A percentile compares a stretch with the other conserved stretches of the same genome.
Conservation (phyloP, 129 eudicot species). For the Kitagawia praeruptora region DNA sequence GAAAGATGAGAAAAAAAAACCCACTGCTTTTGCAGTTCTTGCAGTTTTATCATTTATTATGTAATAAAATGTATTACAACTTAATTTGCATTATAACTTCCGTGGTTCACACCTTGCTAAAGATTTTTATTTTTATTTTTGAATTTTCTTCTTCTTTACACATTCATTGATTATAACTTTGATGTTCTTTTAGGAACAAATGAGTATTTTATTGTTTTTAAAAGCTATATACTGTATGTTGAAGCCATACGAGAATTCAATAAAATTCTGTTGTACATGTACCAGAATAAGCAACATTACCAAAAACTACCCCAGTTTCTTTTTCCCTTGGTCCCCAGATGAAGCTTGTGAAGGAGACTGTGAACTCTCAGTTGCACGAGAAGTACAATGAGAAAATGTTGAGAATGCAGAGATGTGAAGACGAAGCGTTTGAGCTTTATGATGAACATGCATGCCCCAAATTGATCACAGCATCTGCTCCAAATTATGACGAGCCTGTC, state of each 20-base stretch:
- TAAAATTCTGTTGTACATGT: conserved; percentile 72
- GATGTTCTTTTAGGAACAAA: no score
- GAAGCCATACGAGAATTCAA: conserved; percentile 53
- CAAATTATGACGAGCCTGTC: conserved; percentile 85
- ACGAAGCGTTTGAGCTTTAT: conserved; percentile 66
- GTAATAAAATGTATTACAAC: no score
- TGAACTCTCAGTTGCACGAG: conserved; percentile 73
- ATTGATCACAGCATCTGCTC: conserved; percentile 90
- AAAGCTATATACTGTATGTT: no score
- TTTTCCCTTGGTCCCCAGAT: conserved; percentile 90
- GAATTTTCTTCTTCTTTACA: no score
- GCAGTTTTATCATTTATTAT: no score
- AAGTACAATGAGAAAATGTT: conserved; percentile 90
- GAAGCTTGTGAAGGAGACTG: conserved; percentile 84
- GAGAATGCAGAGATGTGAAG: conserved; percentile 80
- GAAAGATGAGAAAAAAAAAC: no score
- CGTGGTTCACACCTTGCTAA: no score
- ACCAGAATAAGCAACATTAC: conserved; percentile 81
- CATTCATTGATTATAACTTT: no score
- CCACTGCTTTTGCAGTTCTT: no score
- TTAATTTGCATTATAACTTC: no score
- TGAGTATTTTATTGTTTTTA: no score
- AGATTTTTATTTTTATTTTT: no score
- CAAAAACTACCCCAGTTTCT: conserved; percentile 75
- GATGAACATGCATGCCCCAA: conserved; percentile 98